Evolutionary conservation across 2,329 filamentous ascomycete species (phyloP).

Genomic region (Ramularia collo-cygni): DNA sequence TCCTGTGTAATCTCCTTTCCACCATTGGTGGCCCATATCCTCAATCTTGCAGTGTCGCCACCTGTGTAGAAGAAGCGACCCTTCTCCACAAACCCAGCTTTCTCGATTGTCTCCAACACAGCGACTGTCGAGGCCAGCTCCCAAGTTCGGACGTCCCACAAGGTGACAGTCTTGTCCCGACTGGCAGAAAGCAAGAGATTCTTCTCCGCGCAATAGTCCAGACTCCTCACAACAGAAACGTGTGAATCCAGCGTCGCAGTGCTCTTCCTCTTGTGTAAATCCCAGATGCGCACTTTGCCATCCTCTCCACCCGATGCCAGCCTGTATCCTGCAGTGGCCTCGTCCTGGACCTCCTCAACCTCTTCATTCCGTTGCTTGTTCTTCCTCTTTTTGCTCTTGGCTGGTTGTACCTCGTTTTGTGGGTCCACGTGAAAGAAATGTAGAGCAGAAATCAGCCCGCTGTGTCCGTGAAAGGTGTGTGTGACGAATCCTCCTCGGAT

Average conservation of each 20-base stretch:
- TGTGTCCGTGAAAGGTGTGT: constrained; percentile 90
- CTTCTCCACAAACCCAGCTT: constrained; percentile 67
- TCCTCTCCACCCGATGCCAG: constrained; percentile 91
- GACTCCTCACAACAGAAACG: constrained; percentile 82
- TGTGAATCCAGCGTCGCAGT: constrained; percentile 80
- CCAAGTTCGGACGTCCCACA: constrained; percentile 87
- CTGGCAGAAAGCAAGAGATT: constrained; percentile 75
- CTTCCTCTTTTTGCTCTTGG: constrained; percentile 39
- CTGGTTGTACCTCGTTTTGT: constrained; percentile 12
- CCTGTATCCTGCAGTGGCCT: constrained; percentile 57
- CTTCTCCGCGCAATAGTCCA: constrained; percentile 72
- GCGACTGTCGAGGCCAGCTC: constrained; percentile 73
- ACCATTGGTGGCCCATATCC: constrained; percentile 73
- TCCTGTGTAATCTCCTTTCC: constrained; percentile 74
- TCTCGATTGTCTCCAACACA: constrained; percentile 78
- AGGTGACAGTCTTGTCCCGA: constrained; percentile 86
- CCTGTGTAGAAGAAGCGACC: constrained; percentile 73
- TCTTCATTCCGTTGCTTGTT: constrained; percentile 42
- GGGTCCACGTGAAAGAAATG: constrained; percentile 68
- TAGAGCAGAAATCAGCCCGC: constrained; percentile 82
- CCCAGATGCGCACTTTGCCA: constrained; percentile 86
- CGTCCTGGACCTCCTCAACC: constrained; percentile 42
- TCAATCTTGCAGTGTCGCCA: constrained; percentile 72
- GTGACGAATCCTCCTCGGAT: constrained; percentile 84
- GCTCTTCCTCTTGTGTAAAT: constrained; percentile 74